Evolutionary conservation across 352 stramenopile species (phyloP).

Genomic region (Phytophthora foliorum): DNA sequence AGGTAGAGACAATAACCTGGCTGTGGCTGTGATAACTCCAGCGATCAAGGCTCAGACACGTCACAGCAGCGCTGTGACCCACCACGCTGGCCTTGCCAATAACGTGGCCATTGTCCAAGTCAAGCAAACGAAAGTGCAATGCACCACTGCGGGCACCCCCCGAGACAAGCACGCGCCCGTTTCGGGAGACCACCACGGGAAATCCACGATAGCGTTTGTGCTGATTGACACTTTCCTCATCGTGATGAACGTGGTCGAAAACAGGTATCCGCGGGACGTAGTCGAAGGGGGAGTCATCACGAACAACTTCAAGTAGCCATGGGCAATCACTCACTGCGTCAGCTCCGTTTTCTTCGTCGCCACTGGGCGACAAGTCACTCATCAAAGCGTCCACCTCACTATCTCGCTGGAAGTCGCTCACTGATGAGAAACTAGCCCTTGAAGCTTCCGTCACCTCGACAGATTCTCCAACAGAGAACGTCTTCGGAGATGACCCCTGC

Average conservation of each 20-base stretch:
- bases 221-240: slow-evolving; percentile 23
- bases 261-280: slow-evolving; percentile 84
- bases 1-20: slow-evolving; percentile 33
- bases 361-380: slow-evolving; percentile 3
- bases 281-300: slow-evolving; percentile 83
- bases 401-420: slow-evolving; percentile 17
- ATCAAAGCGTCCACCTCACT: slow-evolving; percentile 29
- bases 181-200: slow-evolving; percentile 71
- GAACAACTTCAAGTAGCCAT: slow-evolving; percentile 76
- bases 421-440: slow-evolving; percentile 22
- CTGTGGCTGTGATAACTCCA: slow-evolving; percentile 57
- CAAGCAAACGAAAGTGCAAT: slow-evolving; percentile 78
- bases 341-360: slow-evolving; percentile 18
- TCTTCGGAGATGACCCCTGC: slow-evolving; percentile 16
- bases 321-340: slow-evolving; percentile 48
- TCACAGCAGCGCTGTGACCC: slow-evolving; percentile 74
- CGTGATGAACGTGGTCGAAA: slow-evolving; percentile 55
- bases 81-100: slow-evolving; percentile 86
- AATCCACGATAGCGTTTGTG: slow-evolving; percentile 36
- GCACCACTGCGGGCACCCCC: slow-evolving; percentile 79
- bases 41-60: slow-evolving; percentile 77
- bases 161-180: slow-evolving; percentile 78
- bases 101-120: slow-evolving; percentile 86
- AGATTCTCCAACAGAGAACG: slow-evolving; percentile 21
- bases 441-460: slow-evolving; percentile 12